Conservation (phyloP, 2,329 filamentous ascomycete genomes). For the Microthyrium microscopicum region DNA sequence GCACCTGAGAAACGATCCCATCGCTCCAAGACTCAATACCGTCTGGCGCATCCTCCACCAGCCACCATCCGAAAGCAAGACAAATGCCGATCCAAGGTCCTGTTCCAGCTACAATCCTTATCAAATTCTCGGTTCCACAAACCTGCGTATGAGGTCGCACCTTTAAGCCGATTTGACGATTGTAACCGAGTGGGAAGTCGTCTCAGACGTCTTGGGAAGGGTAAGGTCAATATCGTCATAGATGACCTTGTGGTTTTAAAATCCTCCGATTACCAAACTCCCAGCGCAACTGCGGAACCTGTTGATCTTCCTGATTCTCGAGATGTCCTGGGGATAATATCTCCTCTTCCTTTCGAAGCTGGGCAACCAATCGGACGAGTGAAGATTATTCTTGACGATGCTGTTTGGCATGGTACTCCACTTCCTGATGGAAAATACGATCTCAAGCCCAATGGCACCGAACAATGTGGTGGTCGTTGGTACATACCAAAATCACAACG, state of each 20-base stretch:
- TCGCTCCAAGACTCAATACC: slow-evolving; percentile 45
- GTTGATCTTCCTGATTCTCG: slow-evolving; percentile 29
- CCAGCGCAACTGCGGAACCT: slow-evolving; percentile 19
- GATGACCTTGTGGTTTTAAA: slow-evolving; percentile 56
- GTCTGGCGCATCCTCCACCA: slow-evolving; percentile 51
- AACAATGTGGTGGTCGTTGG: slow-evolving; percentile 47
- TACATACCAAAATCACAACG: slow-evolving; percentile 31
- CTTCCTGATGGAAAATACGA: slow-evolving; percentile 23
- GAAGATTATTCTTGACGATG: slow-evolving; percentile 45
- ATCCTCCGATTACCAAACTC: slow-evolving; percentile 45
- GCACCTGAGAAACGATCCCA: slow-evolving; percentile 12
- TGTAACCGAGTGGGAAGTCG: slow-evolving; percentile 21
- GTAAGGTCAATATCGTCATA: slow-evolving; percentile 45
- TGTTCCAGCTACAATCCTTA: slow-evolving; percentile 58
- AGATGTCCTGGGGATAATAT: slow-evolving; percentile 53
- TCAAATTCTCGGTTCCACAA: slow-evolving; percentile 41
- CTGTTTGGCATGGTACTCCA: slow-evolving; percentile 27
- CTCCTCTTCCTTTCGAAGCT: slow-evolving; percentile 23
- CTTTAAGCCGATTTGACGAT: slow-evolving; percentile 42
- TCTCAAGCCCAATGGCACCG: not conserved
- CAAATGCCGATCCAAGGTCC: slow-evolving; percentile 43
- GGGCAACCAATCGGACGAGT: too few species aligned
- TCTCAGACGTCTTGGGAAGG: slow-evolving; percentile 47
- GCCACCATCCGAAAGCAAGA: slow-evolving; percentile 21
- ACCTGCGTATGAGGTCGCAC: slow-evolving; percentile 58